Evolutionary conservation across 192 early-diverging fungal genomes (phyloP), one percentile per base, ranked within the genome.

Genomic region (Phlyctochytrium bullatum): DNA sequence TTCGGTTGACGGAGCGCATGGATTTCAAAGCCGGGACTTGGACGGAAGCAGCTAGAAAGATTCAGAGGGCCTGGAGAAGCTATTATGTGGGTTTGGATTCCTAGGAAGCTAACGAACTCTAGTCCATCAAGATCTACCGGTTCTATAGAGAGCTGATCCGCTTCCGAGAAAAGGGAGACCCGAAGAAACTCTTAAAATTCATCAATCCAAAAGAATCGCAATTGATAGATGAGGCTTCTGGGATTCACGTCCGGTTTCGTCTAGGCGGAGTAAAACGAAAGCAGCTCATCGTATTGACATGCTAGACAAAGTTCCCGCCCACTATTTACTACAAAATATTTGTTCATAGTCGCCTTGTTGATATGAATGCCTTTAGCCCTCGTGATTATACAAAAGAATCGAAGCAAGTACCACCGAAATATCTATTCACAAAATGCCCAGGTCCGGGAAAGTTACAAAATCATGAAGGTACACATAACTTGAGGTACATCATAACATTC

Each of bases 291-390:
- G 10, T 3, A 14, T 69, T 69, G 27, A 20, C 3, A n/a, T 10
- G 71, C 28, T 31, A 81, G 79, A 61, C 64, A 14, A 36, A 61
- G 20, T 87, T 87, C 61, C 85, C 85, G 28, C 85, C 85, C 20
- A 75, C 70, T 2, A 84, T 87, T 12, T 85, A 71, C 63, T 87
- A 87, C 77, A 87, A 87, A 61, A 86, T 87, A 10, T 87, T 76
- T 64, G 70, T 84, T 0, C 80, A 87, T 65, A 73, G 69, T 33
- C 69, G 61, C 23, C 59, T 85, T 59, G 69, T 87, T 12, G 85
- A 87, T 70, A 81, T 87, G 68, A 85, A 85, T 60, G 67, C 82
- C 4, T 87, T 87, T 64, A 74, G 79, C 53, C 85, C 85, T n/a
- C 64, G 83, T 2, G 78, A 87, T 65, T 87, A 87, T 62, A 86